Base-by-base conservation (phyloP, 2,329 filamentous ascomycete species). In the Bipolaris cookei region DNA sequence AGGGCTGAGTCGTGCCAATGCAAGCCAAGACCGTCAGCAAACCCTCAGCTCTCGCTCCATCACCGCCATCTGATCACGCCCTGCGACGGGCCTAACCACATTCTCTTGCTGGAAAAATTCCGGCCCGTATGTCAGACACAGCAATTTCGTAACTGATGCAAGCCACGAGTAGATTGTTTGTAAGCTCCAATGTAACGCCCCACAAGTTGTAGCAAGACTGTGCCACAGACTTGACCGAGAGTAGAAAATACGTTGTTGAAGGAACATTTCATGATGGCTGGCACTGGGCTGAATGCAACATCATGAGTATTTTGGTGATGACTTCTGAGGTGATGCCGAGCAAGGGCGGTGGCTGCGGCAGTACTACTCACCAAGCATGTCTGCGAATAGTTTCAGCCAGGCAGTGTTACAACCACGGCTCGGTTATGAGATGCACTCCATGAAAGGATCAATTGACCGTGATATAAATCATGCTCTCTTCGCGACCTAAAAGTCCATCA, bases 401-500 rank as follows among this genome's bases (percentile, higher is more conserved):
- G 55, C 43, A 45, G 49, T 49, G 32, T 44, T 34, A 23, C 21
- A 34, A 16, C 6, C 11, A 13, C 14, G 13, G 35, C 13, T 34
- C 38, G 21, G 32, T 44, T 1, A 18, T 20, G 45, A 48, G 53
- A 32, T 38, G 23, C 16, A 32, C 14, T 25, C 2, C 37, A 7
- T 45, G 41, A 10, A 23, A 34, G 28, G n/a, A 41, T 10, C 16
- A 32, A 18, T 11, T n/a, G 6, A 10, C 2, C 4, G 30, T 11
- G 14, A 3, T 58, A 58, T 58, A 54, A 58, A 54, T 52, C 7
- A 21, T 20, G 18, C 28, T 16, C 11, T 41, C 8, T 10, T 52
- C 55, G 39, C 39, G 23, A 50, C 38, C 13, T 32, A 46, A 10
- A 21, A 54, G 20, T 32, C 18, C 45, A 43, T 49, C 38, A 49